phyloP scores from a whole-genome alignment of 805 yeast genomes.

The Candida rishiriensis region DNA sequence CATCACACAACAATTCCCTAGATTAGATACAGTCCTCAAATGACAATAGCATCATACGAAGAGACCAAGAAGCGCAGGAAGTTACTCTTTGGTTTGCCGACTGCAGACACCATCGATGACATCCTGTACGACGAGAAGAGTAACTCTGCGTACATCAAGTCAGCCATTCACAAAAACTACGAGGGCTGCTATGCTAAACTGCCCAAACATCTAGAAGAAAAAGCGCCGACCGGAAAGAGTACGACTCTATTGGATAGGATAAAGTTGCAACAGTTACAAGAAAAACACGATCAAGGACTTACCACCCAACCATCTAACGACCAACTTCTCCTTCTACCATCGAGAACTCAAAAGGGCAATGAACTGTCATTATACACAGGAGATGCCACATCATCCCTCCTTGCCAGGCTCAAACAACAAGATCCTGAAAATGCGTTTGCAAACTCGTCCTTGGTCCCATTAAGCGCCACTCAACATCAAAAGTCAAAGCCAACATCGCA shows the following conservation, averaged over 20 bases:
- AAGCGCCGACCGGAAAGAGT: background rate
- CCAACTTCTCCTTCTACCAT: background rate
- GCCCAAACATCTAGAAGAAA: constrained; percentile 13
- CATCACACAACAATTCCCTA: no score
- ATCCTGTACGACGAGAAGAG: constrained; percentile 5
- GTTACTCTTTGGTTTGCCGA: constrained; percentile 1
- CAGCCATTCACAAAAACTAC: constrained; percentile 9
- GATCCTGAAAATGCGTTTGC: constrained; percentile 19
- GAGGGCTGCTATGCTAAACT: constrained; percentile 5
- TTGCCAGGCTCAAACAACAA: background rate
- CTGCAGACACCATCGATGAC: constrained; percentile 1
- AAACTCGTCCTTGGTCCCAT: constrained; percentile 22
- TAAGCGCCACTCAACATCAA: constrained; percentile 2
- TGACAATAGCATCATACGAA: constrained; percentile 2
- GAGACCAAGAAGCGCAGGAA: constrained; percentile 7
- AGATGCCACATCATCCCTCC: background rate
- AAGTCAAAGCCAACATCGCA: constrained; percentile 35
- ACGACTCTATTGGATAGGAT: constrained; percentile 19
- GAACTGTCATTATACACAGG: background rate
- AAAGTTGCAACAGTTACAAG: no score
- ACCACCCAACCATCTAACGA: background rate
- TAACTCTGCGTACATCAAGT: constrained; percentile 7
- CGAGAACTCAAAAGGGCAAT: background rate
- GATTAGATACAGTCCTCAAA: background rate
- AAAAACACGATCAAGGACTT: constrained; percentile 5